Conservation (phyloP, 441 rosid species). For the Adansonia rubrostipa region DNA sequence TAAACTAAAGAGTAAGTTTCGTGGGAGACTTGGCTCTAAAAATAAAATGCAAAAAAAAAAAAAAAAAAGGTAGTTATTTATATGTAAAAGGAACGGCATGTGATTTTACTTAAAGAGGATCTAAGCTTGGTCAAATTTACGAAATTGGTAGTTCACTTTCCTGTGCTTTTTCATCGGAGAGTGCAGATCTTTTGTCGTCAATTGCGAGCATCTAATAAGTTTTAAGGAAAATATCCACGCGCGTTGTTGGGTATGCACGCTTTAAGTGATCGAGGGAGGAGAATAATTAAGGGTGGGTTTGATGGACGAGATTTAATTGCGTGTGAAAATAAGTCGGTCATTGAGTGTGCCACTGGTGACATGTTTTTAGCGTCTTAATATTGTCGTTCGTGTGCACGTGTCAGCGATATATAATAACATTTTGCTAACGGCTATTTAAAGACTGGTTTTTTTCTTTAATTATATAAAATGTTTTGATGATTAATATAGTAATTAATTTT, state of each 20-base stretch:
- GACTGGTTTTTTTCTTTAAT: too few relatives aligned
- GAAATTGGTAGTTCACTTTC: conserved; percentile 21
- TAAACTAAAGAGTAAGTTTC: conserved; percentile 25
- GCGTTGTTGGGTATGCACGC: conserved; percentile 10
- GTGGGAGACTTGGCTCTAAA: conserved; percentile 38
- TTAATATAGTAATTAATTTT: too few relatives aligned
- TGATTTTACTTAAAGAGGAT: conserved; percentile 25
- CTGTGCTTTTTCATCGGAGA: background rate
- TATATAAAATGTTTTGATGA: too few relatives aligned
- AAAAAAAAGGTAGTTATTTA: background rate
- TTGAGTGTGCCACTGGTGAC: background rate
- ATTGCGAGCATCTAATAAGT: background rate
- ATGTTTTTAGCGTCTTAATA: background rate
- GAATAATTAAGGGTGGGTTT: background rate
- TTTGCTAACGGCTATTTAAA: background rate
- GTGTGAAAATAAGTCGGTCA: background rate
- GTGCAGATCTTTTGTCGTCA: conserved; percentile 19
- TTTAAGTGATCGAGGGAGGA: background rate
- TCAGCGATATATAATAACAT: background rate
- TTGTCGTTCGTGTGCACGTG: background rate
- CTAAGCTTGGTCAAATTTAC: conserved; percentile 28
- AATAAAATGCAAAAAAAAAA: background rate
- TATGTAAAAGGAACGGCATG: background rate
- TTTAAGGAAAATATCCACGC: conserved; percentile 1
- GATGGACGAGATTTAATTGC: conserved; percentile 4